Evolutionary conservation across 2,329 filamentous ascomycete species (phyloP).

Genomic region (Beauveria sp.): DNA sequence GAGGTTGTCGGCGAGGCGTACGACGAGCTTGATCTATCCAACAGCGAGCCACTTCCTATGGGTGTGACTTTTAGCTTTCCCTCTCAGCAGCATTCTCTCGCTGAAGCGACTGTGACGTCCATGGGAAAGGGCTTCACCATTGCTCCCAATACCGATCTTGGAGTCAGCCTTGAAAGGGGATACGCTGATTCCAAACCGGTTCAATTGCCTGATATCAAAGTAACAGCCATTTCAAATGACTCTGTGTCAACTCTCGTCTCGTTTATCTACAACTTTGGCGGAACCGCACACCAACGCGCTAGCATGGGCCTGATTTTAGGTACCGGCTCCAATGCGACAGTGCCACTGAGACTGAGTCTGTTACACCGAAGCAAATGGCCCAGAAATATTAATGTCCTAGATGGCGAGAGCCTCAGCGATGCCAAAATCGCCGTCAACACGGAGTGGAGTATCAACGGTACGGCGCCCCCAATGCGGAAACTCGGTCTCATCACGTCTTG

Average conservation of each 20-base stretch:
- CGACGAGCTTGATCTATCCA: slow-evolving; percentile 32
- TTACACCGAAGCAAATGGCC: slow-evolving; percentile 58
- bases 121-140: slow-evolving; percentile 68
- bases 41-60: slow-evolving; percentile 45
- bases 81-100: slow-evolving; percentile 56
- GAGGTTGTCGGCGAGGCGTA: slow-evolving; percentile 58
- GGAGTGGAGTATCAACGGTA: slow-evolving; percentile 75
- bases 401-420: slow-evolving; percentile 38
- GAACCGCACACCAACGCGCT: slow-evolving; percentile 53
- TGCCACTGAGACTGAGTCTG: slow-evolving; percentile 57
- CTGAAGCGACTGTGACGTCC: slow-evolving; percentile 54
- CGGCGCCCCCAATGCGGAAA: slow-evolving; percentile 57
- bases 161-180: slow-evolving; percentile 48
- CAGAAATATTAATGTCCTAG: slow-evolving; percentile 39
- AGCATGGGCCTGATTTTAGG: slow-evolving; percentile 77
- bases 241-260: slow-evolving; percentile 73
- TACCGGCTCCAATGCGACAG: slow-evolving; percentile 74
- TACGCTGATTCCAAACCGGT: slow-evolving; percentile 43
- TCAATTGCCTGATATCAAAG: slow-evolving; percentile 56
- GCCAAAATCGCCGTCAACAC: slow-evolving; percentile 73
- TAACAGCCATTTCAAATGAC: slow-evolving; percentile 75
- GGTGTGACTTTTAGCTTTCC: slow-evolving; percentile 67
- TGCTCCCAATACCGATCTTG: slow-evolving; percentile 52
- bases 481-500: slow-evolving; percentile 59
- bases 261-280: slow-evolving; percentile 63